Evolutionary conservation across 176 grass and related monocot genomes (phyloP), one percentile per base, ranked within the genome.

Genomic region (Ensete glaucum): DNA sequence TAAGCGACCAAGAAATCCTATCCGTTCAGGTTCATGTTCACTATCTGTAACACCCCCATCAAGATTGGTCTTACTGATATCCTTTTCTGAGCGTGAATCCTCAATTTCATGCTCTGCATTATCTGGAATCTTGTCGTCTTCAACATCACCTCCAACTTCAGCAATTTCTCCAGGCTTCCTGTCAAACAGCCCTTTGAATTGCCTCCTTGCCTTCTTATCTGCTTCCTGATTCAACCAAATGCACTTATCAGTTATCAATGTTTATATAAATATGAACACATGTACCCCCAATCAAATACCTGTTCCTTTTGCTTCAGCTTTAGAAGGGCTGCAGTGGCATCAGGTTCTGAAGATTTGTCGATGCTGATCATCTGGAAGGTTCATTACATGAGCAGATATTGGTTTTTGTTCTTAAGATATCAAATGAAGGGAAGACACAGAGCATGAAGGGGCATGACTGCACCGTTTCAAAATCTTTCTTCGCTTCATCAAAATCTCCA

Each of bases 111-210:
- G 62, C 25, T 55, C 62, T 2, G 16, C 7, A 13, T 80, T 54
- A 20, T 50, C 27, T 3, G 1, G 53, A 19, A 15, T 65, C 69
- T 81, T 81, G 54, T 68, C 78, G 34, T 65, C 83, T 69, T 72
- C 69, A 1, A 48, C 16, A 69, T 87, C 88, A 16, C 1, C 71
- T 19, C 76, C 78, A n/a, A 87, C 84, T 81, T 86, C 84, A 26
- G 90, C 84, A 67, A 99, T 99, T 81, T 94, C 90, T 8, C 95
- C 90, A 5, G 95, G 95, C 58, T 94, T 99, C 86, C 91, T 99
- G 73, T 99, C 95, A 74, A 99, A 99, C 22, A 99, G 78, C 3
- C 95, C 95, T 87, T 99, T 99, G 81, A 99, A 99, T 67, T 99
- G 95, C 79, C 84, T 94, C 88, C 86, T 94, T 0, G 86, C 88